Conservation (phyloP, 2,329 filamentous ascomycete species). For the Akanthomyces dipterigenus region DNA sequence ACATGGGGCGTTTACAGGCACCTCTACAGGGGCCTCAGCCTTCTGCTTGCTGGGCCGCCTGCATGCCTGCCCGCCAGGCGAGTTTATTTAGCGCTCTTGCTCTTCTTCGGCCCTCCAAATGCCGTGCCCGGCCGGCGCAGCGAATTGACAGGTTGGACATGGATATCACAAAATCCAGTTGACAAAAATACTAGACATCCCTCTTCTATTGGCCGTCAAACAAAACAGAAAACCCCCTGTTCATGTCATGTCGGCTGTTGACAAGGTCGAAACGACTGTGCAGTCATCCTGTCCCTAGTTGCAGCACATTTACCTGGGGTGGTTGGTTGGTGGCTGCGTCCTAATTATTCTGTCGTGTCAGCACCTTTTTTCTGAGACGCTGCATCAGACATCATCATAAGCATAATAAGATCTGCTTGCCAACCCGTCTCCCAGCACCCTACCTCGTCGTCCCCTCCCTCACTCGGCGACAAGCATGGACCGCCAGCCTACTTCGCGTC, state of each 20-base stretch:
- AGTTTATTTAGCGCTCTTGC: neutral
- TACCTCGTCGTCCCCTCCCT: neutral
- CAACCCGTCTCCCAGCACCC: neutral
- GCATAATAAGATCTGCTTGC: conserved; percentile 4
- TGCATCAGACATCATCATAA: conserved; percentile 1
- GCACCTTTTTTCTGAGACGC: conserved; percentile 3
- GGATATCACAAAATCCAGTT: neutral
- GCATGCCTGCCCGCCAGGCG: neutral
- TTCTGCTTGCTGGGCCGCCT: neutral
- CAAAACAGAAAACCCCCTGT: neutral
- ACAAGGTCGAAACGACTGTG: neutral
- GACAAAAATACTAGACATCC: neutral
- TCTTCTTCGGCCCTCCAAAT: conserved; percentile 1
- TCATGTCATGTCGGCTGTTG: neutral
- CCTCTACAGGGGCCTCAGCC: neutral
- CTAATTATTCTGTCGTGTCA: conserved; percentile 2
- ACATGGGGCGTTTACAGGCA: neutral
- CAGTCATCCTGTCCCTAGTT: neutral
- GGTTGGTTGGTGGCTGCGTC: neutral
- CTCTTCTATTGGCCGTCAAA: neutral
- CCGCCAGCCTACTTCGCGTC: neutral
- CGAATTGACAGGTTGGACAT: neutral
- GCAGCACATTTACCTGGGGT: neutral
- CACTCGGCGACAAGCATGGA: neutral
- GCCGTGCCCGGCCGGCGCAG: conserved; percentile 5